Evolutionary conservation across 2,329 filamentous ascomycete species (phyloP).

Genomic region (Claviceps sp.): DNA sequence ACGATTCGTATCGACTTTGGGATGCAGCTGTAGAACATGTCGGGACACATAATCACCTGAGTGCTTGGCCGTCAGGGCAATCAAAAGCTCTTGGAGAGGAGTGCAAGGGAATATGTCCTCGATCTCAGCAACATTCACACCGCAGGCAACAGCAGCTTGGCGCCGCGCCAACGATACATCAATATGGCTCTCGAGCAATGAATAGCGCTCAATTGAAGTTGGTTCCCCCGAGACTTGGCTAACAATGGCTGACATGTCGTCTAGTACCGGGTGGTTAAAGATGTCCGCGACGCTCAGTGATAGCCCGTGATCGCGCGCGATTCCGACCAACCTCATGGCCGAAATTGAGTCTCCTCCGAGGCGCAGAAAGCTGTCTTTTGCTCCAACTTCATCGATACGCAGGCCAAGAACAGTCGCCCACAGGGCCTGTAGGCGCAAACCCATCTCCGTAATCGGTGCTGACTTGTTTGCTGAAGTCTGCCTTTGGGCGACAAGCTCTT

Average conservation of each 20-base stretch:
- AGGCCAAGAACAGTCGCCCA: conserved; percentile 8
- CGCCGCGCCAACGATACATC: background rate
- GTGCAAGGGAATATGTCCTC: conserved; percentile 23
- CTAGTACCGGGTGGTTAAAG: conserved; percentile 16
- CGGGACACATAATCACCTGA: conserved; percentile 9
- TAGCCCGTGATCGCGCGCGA: conserved; percentile 22
- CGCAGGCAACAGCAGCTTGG: conserved; percentile 2
- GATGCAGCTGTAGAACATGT: conserved; percentile 7
- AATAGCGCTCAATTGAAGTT: background rate
- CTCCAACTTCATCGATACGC: conserved; percentile 14
- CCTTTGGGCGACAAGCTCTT: background rate
- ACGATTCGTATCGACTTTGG: conserved; percentile 3
- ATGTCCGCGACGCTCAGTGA: conserved; percentile 27
- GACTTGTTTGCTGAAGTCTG: background rate
- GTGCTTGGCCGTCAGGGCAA: conserved; percentile 7
- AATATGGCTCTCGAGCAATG: background rate
- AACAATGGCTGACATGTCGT: background rate
- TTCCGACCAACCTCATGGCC: conserved; percentile 26
- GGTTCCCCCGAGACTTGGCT: background rate
- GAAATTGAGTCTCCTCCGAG: conserved; percentile 32
- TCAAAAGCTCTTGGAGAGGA: conserved; percentile 33
- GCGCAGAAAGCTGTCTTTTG: conserved; percentile 31
- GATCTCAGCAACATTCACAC: conserved; percentile 11
- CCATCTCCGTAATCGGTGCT: background rate
- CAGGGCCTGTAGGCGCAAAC: background rate